Evolutionary conservation across 2,329 filamentous ascomycete genomes (phyloP).

Genomic region (Parastagonospora avenae): DNA sequence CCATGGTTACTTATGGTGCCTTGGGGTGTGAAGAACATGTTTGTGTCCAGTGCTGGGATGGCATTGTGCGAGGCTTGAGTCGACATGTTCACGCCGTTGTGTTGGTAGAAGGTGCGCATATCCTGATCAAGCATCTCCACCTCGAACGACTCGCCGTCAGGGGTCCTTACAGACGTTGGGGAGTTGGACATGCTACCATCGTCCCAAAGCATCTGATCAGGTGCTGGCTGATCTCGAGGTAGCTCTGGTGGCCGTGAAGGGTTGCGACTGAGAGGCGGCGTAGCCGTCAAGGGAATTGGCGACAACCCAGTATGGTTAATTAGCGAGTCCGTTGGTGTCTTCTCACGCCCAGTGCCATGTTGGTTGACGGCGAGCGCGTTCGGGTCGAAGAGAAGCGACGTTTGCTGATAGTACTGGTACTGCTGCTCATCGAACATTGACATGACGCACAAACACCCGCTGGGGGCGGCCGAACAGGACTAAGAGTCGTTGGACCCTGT

Average conservation of each 20-base stretch:
- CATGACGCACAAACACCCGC: conserved; percentile 36
- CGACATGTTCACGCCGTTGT: conserved; percentile 27
- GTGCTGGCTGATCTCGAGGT: conserved; percentile 26
- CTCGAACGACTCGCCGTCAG: conserved; percentile 41
- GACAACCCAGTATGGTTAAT: conserved; percentile 41
- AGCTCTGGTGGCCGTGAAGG: conserved; percentile 37
- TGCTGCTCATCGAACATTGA: conserved; percentile 30
- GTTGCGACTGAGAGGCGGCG: conserved; percentile 39
- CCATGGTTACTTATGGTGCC: conserved; percentile 28
- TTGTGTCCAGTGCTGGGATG: conserved; percentile 26
- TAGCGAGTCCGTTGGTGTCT: conserved; percentile 42
- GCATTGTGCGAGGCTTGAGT: conserved; percentile 32
- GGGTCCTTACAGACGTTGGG: conserved; percentile 42
- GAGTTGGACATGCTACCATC: conserved; percentile 43
- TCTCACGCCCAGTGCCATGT: conserved; percentile 34
- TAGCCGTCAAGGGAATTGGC: conserved; percentile 40
- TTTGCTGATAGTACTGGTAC: conserved; percentile 25
- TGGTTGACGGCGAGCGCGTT: conserved; percentile 28
- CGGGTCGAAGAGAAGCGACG: conserved; percentile 20
- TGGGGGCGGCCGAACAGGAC: conserved; percentile 22
- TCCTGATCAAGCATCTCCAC: conserved; percentile 40
- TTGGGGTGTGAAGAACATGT: conserved; percentile 28
- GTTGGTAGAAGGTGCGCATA: conserved; percentile 35
- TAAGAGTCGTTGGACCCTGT: conserved; percentile 28
- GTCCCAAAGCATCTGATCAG: conserved; percentile 40